A percentile compares a stretch with the other conserved stretches of the same genome.
Evolutionary conservation across 768 basidiomycete species (phyloP).

Genomic region (Fomitopsis pulvina): DNA sequence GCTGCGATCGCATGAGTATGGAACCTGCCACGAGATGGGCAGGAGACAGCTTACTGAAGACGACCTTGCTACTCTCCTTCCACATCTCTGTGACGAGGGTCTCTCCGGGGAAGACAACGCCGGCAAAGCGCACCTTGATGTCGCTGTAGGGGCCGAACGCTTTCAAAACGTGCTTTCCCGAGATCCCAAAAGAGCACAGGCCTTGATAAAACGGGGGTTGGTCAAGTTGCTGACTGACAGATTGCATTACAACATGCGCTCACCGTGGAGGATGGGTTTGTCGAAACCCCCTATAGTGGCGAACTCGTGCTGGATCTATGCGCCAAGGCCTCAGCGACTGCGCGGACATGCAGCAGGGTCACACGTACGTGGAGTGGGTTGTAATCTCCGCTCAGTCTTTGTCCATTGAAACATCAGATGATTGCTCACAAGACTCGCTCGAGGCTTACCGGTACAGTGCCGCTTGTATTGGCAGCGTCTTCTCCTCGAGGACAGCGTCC

Average conservation of each 20-base stretch:
- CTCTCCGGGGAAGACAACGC: conserved; percentile 92
- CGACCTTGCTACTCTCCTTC: conserved; percentile 88
- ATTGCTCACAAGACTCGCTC: neutral
- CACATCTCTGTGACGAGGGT: conserved; percentile 97
- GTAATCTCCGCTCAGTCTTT: conserved; percentile 80
- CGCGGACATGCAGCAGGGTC: neutral
- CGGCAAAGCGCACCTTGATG: conserved; percentile 94
- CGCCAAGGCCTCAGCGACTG: neutral
- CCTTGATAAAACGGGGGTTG: conserved; percentile 29
- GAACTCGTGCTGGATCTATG: conserved; percentile 85
- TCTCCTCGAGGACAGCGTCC: conserved; percentile 84
- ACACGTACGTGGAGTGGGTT: conserved; percentile 82
- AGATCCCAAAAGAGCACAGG: conserved; percentile 87
- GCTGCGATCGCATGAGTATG: conserved; percentile 33
- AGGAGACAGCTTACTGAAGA: conserved; percentile 65
- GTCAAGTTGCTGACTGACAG: neutral
- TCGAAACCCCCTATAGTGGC: conserved; percentile 94
- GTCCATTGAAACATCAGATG: neutral
- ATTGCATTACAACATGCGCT: neutral
- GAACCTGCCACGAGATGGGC: neutral
- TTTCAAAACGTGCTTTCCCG: conserved; percentile 89
- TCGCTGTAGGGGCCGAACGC: conserved; percentile 81
- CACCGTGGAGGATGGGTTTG: conserved; percentile 77
- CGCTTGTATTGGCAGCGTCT: conserved; percentile 76
- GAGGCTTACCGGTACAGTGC: conserved; percentile 77